Evolutionary conservation across 192 early-diverging fungal genomes (phyloP).

Genomic region (Cladochytrium replicatum): DNA sequence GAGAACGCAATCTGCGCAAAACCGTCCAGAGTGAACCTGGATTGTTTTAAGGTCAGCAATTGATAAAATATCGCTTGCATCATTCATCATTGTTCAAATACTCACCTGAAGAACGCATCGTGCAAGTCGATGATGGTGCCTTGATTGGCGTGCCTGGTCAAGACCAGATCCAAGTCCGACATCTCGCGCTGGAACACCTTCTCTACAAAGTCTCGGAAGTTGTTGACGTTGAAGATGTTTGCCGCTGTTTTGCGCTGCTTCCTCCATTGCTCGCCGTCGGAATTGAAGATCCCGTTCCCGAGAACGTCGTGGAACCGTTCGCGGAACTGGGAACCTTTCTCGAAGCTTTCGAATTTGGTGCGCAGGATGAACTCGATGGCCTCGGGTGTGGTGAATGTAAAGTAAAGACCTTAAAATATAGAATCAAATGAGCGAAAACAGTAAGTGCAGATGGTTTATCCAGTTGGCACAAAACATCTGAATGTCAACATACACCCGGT

Average conservation of each 20-base stretch:
- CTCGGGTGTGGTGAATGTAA: no score
- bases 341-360: conserved; percentile 19
- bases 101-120: conserved; percentile 7
- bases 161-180: neutral
- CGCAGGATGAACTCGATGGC: conserved; percentile 5
- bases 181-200: conserved; percentile 6
- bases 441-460: no score
- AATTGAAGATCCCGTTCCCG: conserved; percentile 55
- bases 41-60: no score
- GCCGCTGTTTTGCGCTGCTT: conserved; percentile 39
- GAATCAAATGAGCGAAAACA: no score
- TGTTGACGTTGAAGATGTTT: conserved; percentile 18
- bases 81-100: no score
- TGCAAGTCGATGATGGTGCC: conserved; percentile 11
- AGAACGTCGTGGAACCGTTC: conserved; percentile 18
- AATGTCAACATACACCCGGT: no score
- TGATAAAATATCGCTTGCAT: no score
- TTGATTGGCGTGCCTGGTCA: neutral
- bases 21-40: conserved; percentile 7
- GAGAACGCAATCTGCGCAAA: conserved; percentile 12
- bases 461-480: no score
- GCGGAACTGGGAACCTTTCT: conserved; percentile 6
- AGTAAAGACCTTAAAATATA: no score
- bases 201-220: conserved; percentile 5
- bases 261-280: conserved; percentile 51